A percentile compares a stretch with the other conserved stretches of the same genome.
Conservation (phyloP, 768 basidiomycete species). For the Mycena chlorophos region DNA sequence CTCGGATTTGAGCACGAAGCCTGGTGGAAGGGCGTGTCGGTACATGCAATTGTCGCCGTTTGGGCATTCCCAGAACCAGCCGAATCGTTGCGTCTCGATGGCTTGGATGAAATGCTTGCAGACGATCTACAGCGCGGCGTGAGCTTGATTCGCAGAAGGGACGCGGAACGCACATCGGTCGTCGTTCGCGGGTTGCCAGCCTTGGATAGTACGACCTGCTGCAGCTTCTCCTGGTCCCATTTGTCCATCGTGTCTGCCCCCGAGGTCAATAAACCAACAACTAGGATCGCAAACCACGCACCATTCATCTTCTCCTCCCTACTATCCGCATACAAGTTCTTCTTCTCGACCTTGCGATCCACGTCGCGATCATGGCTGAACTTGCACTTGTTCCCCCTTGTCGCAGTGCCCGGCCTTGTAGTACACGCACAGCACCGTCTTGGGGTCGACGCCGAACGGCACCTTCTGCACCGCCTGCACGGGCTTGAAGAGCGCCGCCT, state of each 20-base stretch:
- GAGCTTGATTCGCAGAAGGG: background rate
- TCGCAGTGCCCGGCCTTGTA: conserved; percentile 92
- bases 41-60: conserved; percentile 90
- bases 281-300: conserved; percentile 38
- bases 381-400: conserved; percentile 94
- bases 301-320: conserved; percentile 80
- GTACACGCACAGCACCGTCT: conserved; percentile 89
- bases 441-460: conserved; percentile 95
- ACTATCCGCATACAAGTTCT: conserved; percentile 87
- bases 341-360: conserved; percentile 91
- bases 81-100: conserved; percentile 88
- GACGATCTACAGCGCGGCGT: conserved; percentile 65
- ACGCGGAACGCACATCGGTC: conserved; percentile 66
- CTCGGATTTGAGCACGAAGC: conserved; percentile 93
- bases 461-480: conserved; percentile 78
- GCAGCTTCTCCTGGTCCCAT: conserved; percentile 95
- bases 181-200: conserved; percentile 88
- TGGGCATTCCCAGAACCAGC: conserved; percentile 97
- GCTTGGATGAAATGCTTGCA: conserved; percentile 98
- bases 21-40: conserved; percentile 92
- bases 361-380: conserved; percentile 93
- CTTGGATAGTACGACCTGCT: conserved; percentile 83
- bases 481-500: conserved; percentile 79
- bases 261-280: background rate
- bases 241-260: conserved; percentile 89